Evolutionary conservation across 805 yeast species (phyloP), one percentile per base, ranked within the genome.

Genomic region (Myxozyma mucilagina): DNA sequence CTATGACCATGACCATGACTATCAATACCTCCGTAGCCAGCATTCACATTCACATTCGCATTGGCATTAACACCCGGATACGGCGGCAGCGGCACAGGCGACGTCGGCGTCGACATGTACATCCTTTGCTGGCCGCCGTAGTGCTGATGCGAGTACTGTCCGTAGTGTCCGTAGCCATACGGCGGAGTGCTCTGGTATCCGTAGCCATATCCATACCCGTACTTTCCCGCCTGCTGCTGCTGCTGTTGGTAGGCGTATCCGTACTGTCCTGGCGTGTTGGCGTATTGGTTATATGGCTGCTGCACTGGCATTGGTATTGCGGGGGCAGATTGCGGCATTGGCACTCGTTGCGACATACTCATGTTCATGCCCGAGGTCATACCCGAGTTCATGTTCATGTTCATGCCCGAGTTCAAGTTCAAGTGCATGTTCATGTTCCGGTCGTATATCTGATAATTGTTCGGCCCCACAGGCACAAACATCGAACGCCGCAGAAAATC

Each of bases 401-500:
- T n/a, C 20, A 16, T 41, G 9, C n/a, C n/a, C n/a, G n/a, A n/a
- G n/a, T n/a, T n/a, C n/a, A n/a, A n/a, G n/a, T n/a, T n/a, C n/a
- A n/a, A n/a, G n/a, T 41, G 16, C 44, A 20, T 16, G 11, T 16
- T n/a, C 20, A 16, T 41, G 9, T n/a, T 41, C 18, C 45, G 36
- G 14, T 53, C 59, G 36, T 43, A 18, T 9, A 39, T 50, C 42
- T 58, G 63, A 38, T 63, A 63, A 31, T 60, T 49, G 13, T 60
- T 64, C 4, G 56, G 55, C n/a, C 59, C 64, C 3, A 53, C 47
- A 20, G 66, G 61, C 29, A 60, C 56, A 49, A 61, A 63, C 61
- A 59, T 64, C 34, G 67, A 63, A 20, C 67, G 57, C 39, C 62
- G 24, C 32, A 35, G 49, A 50, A 63, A 63, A 11, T 51, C 61